These are phyloP conservation scores for Panellus pusillus DNA, from an alignment of 768 basidiomycete genomes.

Conservation along the genomic window DNA sequence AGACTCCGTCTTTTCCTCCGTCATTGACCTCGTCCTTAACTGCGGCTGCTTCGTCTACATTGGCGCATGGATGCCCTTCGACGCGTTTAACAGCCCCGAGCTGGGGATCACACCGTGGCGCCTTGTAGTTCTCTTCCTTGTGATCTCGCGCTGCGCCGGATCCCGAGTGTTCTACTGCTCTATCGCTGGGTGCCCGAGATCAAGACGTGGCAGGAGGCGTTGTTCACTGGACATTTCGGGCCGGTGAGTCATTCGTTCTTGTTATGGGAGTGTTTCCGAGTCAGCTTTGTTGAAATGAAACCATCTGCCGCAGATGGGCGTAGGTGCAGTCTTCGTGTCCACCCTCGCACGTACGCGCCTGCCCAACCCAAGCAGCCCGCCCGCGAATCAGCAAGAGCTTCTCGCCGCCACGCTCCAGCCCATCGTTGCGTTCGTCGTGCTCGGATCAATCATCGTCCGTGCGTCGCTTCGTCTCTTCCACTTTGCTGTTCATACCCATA, in stretches of 20 bases:
- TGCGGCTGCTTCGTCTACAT: conserved; percentile 81
- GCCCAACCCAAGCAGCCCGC: conserved; percentile 56
- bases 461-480: conserved; percentile 24
- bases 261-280: neutral
- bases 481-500: neutral
- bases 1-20: conserved; percentile 84
- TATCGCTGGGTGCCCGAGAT: conserved; percentile 91
- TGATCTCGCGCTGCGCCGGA: conserved; percentile 74
- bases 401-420: conserved; percentile 76
- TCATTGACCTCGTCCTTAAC: conserved; percentile 86
- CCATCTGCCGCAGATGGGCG: conserved; percentile 73
- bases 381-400: conserved; percentile 66
- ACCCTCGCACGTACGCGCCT: conserved; percentile 67
- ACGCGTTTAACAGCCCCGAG: conserved; percentile 51
- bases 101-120: conserved; percentile 71
- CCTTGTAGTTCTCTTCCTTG: conserved; percentile 63
- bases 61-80: conserved; percentile 85
- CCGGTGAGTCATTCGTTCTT: conserved; percentile 42
- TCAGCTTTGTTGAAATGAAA: neutral
- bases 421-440: conserved; percentile 77
- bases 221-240: conserved; percentile 90
- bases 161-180: conserved; percentile 74
- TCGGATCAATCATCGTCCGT: conserved; percentile 85
- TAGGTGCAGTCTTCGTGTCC: conserved; percentile 87
- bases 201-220: conserved; percentile 76